Conservation (phyloP, 2,329 filamentous ascomycete species). For the Onygenales sp. region DNA sequence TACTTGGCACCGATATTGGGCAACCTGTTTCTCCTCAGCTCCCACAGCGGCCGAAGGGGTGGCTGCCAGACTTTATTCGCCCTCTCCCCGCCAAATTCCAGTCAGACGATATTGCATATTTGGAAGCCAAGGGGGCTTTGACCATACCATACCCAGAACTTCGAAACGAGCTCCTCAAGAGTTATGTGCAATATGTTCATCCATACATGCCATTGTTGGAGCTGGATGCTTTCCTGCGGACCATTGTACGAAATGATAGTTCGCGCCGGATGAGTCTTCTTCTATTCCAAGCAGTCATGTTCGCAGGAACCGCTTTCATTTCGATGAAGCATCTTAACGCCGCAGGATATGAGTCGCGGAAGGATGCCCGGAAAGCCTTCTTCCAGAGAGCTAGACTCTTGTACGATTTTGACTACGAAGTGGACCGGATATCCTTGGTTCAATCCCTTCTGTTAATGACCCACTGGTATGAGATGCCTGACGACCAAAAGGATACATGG, state of each 20-base stretch:
- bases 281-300: slow-evolving; percentile 91
- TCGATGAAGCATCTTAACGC: slow-evolving; percentile 66
- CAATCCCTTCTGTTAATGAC: slow-evolving; percentile 87
- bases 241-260: slow-evolving; percentile 58
- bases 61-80: slow-evolving; percentile 63
- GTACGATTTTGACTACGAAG: slow-evolving; percentile 93
- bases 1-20: slow-evolving; percentile 24
- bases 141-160: slow-evolving; percentile 60
- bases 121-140: slow-evolving; percentile 75
- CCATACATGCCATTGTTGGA: slow-evolving; percentile 87
- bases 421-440: slow-evolving; percentile 77
- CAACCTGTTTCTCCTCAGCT: slow-evolving; percentile 33
- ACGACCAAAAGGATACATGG: slow-evolving; percentile 97
- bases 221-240: slow-evolving; percentile 48
- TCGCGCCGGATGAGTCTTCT: slow-evolving; percentile 68
- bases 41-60: slow-evolving; percentile 35
- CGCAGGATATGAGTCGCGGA: slow-evolving; percentile 68
- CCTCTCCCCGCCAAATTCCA: slow-evolving; percentile 68
- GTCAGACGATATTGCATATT: slow-evolving; percentile 71
- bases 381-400: slow-evolving; percentile 81
- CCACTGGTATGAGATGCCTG: slow-evolving; percentile 94
- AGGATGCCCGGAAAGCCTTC: slow-evolving; percentile 76
- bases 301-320: slow-evolving; percentile 79
- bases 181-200: slow-evolving; percentile 82
- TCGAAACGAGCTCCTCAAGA: slow-evolving; percentile 70